Conservation (phyloP, 2,329 filamentous ascomycete genomes). For the Xylariaceae sp. region DNA sequence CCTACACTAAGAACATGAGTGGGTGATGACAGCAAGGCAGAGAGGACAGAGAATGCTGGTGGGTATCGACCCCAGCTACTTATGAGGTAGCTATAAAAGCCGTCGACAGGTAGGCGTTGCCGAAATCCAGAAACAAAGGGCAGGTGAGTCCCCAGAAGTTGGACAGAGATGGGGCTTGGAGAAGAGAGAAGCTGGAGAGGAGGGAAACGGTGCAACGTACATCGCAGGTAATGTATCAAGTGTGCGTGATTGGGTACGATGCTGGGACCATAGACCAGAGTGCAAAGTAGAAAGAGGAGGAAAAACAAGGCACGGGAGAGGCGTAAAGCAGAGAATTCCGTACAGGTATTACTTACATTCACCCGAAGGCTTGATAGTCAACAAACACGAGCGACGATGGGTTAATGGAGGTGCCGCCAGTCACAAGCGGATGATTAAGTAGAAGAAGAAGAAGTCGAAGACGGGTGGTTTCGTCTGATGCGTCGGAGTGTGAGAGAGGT, state of each 20-base stretch:
- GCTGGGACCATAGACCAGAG: not conserved
- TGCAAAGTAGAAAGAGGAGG: not conserved
- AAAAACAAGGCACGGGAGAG: not conserved
- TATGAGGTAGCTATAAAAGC: not conserved
- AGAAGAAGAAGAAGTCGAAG: not conserved
- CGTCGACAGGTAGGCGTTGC: not conserved
- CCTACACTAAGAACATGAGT: not conserved
- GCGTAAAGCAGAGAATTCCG: not conserved
- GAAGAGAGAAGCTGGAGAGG: conserved; percentile 1
- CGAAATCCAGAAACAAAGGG: not conserved
- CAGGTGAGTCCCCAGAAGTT: not conserved
- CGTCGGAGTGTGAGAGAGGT: not conserved
- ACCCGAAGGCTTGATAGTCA: not conserved
- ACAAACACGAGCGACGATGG: not conserved
- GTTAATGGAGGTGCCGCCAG: not conserved
- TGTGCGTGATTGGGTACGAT: conserved; percentile 3
- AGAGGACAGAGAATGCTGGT: not conserved
- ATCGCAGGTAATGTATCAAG: not conserved
- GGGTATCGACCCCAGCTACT: not conserved
- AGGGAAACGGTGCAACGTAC: not conserved
- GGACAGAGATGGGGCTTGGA: not conserved
- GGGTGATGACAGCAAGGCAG: not conserved
- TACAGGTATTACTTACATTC: not conserved
- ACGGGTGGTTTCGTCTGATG: not conserved
- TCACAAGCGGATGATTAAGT: not conserved